Base-by-base conservation (phyloP, 257 asterid species). In the Solanum habrochaites region DNA sequence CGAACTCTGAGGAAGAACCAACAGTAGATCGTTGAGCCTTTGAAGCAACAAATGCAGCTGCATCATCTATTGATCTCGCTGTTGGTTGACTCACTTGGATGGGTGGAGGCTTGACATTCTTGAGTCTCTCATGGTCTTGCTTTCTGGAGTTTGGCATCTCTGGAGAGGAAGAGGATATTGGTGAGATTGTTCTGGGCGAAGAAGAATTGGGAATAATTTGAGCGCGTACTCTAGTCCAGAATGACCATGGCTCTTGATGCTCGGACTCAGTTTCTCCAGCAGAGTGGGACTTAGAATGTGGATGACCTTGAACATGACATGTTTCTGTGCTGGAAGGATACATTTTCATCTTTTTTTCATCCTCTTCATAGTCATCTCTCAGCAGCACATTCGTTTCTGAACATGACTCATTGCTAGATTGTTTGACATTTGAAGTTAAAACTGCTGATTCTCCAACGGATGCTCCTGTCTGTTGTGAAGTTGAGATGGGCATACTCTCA, bases 261-360 rank as follows among this genome's bases (percentile, higher is more conserved):
- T 90, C 90, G 67, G 90, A 90, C 90, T 93, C 94, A 31, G 90
- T 89, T 77, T 93, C 94, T 62, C 92, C 97, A 86, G 88, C 92
- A 52, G 96, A 93, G 60, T 89, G 96, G 83, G 94, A 90, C 93
- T 94, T 91, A 85, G 35, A 86, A 86, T 89, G 97, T 3, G 86
- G 45, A 25, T 88, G 74, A 23, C 82, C 64, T 78, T 89, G 89
- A 6, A n/a, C 37, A 77, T 60, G 21, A 25, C 90, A 86, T 70
- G 27, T 37, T 85, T 87, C 92, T 62, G 89, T 93, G 58, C 90
- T 88, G 20, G 70, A 42, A 49, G 67, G 69, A 69, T 45, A 16
- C 69, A 18, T 47, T 27, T 47, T 47, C 49, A 71, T 42, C 39
- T 69, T 85, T 45, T 52, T 69, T 10, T 32, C 49, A 73, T 67